A percentile compares a stretch with the other conserved stretches of the same genome.
phyloP scores from a whole-genome alignment of 2,329 filamentous ascomycete species.

The Magnaporthiopsis rhizophila region DNA sequence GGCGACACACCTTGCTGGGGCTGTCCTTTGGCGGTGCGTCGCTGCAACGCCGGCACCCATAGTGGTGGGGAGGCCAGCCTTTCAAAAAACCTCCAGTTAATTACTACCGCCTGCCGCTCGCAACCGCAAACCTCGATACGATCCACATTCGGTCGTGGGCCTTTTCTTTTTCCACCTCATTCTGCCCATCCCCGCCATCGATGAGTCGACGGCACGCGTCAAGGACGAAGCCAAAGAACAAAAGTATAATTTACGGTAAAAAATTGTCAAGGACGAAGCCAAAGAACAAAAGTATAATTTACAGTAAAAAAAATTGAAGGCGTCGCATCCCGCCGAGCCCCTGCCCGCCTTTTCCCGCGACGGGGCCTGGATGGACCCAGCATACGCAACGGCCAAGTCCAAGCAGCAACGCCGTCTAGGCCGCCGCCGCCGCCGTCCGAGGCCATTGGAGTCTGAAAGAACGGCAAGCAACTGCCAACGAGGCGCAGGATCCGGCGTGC shows the following conservation, averaged over 20 bases:
- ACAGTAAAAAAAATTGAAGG: not conserved
- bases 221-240: not conserved
- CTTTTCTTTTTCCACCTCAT: not conserved
- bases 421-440: not conserved
- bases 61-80: not conserved
- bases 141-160: not conserved
- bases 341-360: not conserved
- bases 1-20: not conserved
- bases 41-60: not conserved
- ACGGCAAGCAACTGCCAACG: not conserved
- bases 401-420: not conserved
- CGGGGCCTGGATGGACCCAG: not conserved
- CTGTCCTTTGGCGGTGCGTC: not conserved
- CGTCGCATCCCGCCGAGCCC: not conserved
- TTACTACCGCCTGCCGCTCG: not conserved
- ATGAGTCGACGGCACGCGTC: not conserved
- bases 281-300: not conserved
- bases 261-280: not conserved
- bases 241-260: not conserved
- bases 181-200: not conserved
- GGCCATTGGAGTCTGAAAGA: not conserved
- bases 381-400: not conserved
- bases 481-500: not conserved
- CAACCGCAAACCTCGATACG: not conserved
- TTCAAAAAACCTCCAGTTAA: constrained; percentile 1